Conservation (phyloP, 2,329 filamentous ascomycete species). For the Penicillium verrucosum region DNA sequence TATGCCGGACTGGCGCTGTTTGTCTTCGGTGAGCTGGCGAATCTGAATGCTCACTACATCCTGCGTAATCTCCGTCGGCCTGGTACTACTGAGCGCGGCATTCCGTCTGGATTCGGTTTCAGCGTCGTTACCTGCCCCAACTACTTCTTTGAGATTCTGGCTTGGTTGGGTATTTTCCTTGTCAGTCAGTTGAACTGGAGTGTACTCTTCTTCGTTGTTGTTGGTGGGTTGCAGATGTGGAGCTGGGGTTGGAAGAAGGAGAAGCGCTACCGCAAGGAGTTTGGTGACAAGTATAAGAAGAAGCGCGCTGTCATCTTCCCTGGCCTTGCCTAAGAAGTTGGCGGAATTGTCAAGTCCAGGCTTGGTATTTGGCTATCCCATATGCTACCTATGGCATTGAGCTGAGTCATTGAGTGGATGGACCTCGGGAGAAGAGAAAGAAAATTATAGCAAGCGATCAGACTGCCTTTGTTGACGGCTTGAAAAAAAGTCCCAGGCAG, state of each 20-base stretch:
- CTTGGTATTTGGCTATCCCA: not conserved
- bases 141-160: slow-evolving; percentile 87
- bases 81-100: slow-evolving; percentile 81
- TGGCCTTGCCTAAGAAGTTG: slow-evolving; percentile 59
- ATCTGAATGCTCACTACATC: slow-evolving; percentile 75
- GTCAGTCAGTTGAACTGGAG: slow-evolving; percentile 72
- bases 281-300: slow-evolving; percentile 90
- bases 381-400: not conserved
- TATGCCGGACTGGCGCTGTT: slow-evolving; percentile 70
- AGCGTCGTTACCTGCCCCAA: slow-evolving; percentile 89
- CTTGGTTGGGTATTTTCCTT: slow-evolving; percentile 80
- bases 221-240: slow-evolving; percentile 76
- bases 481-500: not conserved
- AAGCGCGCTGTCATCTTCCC: slow-evolving; percentile 84
- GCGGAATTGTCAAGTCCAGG: not conserved
- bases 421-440: not conserved
- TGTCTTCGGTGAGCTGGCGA: slow-evolving; percentile 72
- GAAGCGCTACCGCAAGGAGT: slow-evolving; percentile 81
- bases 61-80: slow-evolving; percentile 72
- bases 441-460: not conserved
- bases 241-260: slow-evolving; percentile 92
- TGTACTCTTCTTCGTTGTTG: slow-evolving; percentile 70
- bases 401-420: not conserved
- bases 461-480: not conserved
- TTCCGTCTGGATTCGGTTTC: slow-evolving; percentile 83